Evolutionary conservation across 164 flowering plant genomes (phyloP), one percentile per base, ranked within the genome.

Genomic region (Berberis vulgaris): DNA sequence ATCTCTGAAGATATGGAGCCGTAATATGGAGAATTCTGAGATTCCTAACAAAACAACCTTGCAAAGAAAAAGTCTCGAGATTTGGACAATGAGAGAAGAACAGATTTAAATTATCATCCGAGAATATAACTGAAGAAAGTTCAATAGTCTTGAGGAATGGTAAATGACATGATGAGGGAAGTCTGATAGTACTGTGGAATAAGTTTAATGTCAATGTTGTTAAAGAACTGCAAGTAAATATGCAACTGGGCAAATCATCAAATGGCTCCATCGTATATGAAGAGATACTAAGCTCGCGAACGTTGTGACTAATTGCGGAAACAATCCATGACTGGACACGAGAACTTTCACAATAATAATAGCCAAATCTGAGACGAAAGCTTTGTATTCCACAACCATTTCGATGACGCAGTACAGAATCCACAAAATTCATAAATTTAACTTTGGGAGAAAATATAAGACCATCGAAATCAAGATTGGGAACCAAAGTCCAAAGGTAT

Each of bases 61-160:
- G 59, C 53, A 66, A n/a, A 38, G 12, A 43, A 5, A 71, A 5
- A 49, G 57, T 44, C 59, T 71, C 65, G 38, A 71, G 73, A 44
- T 61, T 10, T 2, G 69, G 73, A 57, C 73, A 66, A 11, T 42
- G 56, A 11, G 42, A 53, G 9, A 71, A 62, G 39, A 65, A 46
- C 43, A 61, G 58, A 7, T 57, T 43, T 50, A 62, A 62, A 42
- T 58, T 41, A 47, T 71, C 65, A 26, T 65, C 66, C 9, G 13
- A 9, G 62, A 71, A 62, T 49, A 46, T 49, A 40, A 66, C 38
- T 1, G 54, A 62, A 46, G 6, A 52, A 49, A 71, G 63, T 3
- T 52, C 66, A 43, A 71, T 63, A 10, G 44, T 62, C 43, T 66
- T 71, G 43, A 71, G 66, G 61, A 41, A 56, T n/a, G 69, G 69